phyloP scores from a whole-genome alignment of 2,329 filamentous ascomycete species.

The Metarhizium humberi region DNA sequence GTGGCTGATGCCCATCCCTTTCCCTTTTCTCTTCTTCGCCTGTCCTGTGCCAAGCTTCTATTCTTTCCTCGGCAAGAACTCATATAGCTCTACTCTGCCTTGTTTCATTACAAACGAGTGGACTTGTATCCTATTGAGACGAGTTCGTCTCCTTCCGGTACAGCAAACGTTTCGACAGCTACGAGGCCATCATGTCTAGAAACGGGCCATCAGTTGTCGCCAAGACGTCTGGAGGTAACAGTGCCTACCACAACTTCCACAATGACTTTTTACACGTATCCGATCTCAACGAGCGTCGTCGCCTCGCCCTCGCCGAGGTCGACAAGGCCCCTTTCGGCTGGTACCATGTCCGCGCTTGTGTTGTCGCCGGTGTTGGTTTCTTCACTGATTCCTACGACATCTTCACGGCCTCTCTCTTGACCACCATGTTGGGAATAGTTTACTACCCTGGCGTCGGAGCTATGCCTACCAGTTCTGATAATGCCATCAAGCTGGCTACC shows the following conservation, averaged over 20 bases:
- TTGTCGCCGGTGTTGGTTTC: slow-evolving; percentile 78
- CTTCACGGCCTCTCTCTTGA: slow-evolving; percentile 67
- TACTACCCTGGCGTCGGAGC: slow-evolving; percentile 53
- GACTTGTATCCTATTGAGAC: not conserved
- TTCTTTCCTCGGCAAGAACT: not conserved
- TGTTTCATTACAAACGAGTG: not conserved
- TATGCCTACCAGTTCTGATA: slow-evolving; percentile 61
- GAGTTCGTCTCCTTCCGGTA: not conserved
- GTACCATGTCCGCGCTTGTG: slow-evolving; percentile 70
- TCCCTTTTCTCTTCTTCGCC: not conserved
- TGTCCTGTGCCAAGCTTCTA: not conserved
- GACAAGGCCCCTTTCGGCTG: slow-evolving; percentile 76
- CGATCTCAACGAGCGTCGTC: slow-evolving; percentile 69
- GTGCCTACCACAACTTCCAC: slow-evolving; percentile 69
- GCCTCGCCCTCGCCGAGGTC: slow-evolving; percentile 71
- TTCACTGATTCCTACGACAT: slow-evolving; percentile 83
- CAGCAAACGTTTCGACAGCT: not conserved
- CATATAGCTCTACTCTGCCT: not conserved
- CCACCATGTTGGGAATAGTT: slow-evolving; percentile 69
- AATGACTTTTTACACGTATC: slow-evolving; percentile 57
- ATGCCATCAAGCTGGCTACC: slow-evolving; percentile 77
- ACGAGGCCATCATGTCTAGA: slow-evolving; percentile 5
- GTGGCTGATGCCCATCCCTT: not conserved
- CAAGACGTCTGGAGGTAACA: slow-evolving; percentile 56
- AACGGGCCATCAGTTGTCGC: slow-evolving; percentile 9